Percentiles rank a stretch among this genome's conserved stretches.
Conservation (phyloP, 495 filamentous ascomycete genomes). For the Aspergillus baeticus region DNA sequence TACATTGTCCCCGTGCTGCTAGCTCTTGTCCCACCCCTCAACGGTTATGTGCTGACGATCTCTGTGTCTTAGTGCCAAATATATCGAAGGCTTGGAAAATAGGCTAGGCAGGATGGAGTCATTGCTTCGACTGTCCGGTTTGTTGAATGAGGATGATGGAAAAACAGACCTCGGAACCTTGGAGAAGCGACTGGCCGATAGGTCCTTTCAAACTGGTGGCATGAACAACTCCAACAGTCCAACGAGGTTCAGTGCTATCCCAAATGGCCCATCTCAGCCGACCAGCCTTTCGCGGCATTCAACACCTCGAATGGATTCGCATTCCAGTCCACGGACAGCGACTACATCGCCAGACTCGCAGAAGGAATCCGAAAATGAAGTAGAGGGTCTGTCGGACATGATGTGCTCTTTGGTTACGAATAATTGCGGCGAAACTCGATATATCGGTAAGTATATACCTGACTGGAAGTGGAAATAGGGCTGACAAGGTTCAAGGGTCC, state of each 20-base stretch:
- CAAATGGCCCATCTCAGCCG: constrained; percentile 26
- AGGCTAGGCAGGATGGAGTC: constrained; percentile 92
- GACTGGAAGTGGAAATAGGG: background rate
- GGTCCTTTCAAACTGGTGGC: constrained; percentile 39
- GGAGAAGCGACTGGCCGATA: constrained; percentile 77
- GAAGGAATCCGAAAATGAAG: constrained; percentile 65
- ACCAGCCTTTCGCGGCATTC: constrained; percentile 38
- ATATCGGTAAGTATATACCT: constrained; percentile 69
- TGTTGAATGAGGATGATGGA: constrained; percentile 83
- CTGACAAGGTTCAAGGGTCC: constrained; percentile 60
- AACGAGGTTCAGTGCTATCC: constrained; percentile 27
- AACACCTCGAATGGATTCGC: constrained; percentile 48
- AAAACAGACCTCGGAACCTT: constrained; percentile 85
- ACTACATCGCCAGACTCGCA: constrained; percentile 59
- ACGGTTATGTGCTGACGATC: constrained; percentile 19
- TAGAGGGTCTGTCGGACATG: constrained; percentile 92
- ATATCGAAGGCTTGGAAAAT: constrained; percentile 97
- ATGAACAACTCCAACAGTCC: constrained; percentile 37
- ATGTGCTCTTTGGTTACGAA: constrained; percentile 99
- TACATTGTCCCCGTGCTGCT: constrained; percentile 36
- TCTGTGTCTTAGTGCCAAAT: constrained; percentile 70
- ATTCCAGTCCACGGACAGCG: constrained; percentile 58
- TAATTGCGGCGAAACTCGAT: constrained; percentile 91
- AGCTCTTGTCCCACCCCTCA: background rate
- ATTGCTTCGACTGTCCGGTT: constrained; percentile 78